Base-by-base conservation (phyloP, 345 rosid species). In the Acer campestre region DNA sequence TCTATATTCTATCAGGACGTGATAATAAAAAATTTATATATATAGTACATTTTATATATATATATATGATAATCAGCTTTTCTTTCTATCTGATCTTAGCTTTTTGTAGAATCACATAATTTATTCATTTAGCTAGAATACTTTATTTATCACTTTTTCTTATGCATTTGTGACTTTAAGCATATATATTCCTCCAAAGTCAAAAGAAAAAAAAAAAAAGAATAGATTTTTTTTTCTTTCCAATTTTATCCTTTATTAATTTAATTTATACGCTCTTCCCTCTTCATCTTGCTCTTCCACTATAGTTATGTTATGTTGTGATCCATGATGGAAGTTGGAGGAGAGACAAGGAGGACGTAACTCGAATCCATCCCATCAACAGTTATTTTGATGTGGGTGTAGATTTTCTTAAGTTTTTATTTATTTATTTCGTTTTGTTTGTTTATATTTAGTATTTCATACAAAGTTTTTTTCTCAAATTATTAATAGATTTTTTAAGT, bases 21-120 rank as follows among this genome's bases (percentile, higher is more conserved):
- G 27, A 25, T 1, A 25, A 25, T 25, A 25, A 2, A 25, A 25
- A 25, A 0, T 1, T 2, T 25, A 25, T 1, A 25, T 29, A 29
- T 29, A 29, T 29, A 29, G n/a, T n/a, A n/a, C n/a, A n/a, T n/a
- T n/a, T n/a, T 31, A 31, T 31, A 31, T 31, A 3, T 3, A 12
- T n/a, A 31, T 9, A 38, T 1, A 75, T 18, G 63, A 59, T 16
- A 0, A 35, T 35, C 65, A 38, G 40, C 23, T 40, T 40, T 18
- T 42, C 59, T 46, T n/a, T n/a, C 61, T 75, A 25, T 22, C 17
- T 49, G 65, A 68, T 66, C 46, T 16, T 67, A 20, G 63, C 74
- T 49, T 75, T 80, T 62, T 75, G 44, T 71, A 71, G 77, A 74
- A 77, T 77, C 79, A 67, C 46, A 58, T 59, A 71, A 61, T 66